Evolutionary conservation across 768 basidiomycete genomes (phyloP), one percentile per base, ranked within the genome.

Genomic region (Amanita muscaria): DNA sequence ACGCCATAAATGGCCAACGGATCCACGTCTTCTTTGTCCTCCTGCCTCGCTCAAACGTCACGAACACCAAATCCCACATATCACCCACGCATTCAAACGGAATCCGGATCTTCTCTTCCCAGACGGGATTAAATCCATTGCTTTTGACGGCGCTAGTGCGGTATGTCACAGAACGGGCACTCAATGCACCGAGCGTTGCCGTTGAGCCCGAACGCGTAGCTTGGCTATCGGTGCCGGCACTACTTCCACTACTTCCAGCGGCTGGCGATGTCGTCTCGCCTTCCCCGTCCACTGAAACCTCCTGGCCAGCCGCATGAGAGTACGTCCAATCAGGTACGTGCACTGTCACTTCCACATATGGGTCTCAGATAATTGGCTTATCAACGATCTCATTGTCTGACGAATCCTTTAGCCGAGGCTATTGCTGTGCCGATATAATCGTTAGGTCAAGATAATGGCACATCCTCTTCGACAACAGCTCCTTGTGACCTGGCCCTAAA

Each of bases 51-150:
- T 27, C 74, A 53, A 98, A 84, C 49, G 77, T 69, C 40, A 97
- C 76, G 59, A 98, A 99, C 18, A 88, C 74, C 31, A 97, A 69
- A 45, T 93, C 90, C 53, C 69, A 68, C 83, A 93, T 88, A 41
- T 67, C 65, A 0, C 83, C 77, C n/a, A 84, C 72, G 56, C 83
- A 83, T 35, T 81, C 79, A 54, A 93, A 92, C 8, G 83, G 79
- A 10, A 93, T 62, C 19, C 69, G 63, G 31, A 92, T 63, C 32
- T 64, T 62, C 53, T 90, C 79, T 51, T 91, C 76, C 88, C 92
- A 97, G 4, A 79, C 67, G 0, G 94, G 94, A 60, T 96, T 96
- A 67, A 96, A 93, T 2, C 94, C 89, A 55, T 93, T 94, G 58
- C 87, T 83, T 61, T 82, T 83, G 47, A 93, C 81, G 2, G 72